These are phyloP conservation scores for Clonostachys rosea DNA, from an alignment of 2,329 filamentous ascomycete species.

Conservation along the genomic window DNA sequence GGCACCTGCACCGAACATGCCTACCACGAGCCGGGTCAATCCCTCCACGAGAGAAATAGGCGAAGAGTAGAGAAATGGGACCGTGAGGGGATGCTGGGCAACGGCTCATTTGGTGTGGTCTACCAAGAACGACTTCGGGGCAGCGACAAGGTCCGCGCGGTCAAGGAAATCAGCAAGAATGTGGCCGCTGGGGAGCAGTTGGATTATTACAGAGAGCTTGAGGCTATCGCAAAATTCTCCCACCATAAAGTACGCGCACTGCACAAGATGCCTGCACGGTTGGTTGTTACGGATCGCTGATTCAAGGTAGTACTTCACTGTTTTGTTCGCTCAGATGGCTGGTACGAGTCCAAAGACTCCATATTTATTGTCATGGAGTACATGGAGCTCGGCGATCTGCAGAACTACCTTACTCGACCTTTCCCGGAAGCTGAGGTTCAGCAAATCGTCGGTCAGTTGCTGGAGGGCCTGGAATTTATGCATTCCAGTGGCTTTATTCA, in stretches of 20 bases:
- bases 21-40: slow-evolving; percentile 6
- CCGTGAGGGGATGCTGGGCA: slow-evolving; percentile 7
- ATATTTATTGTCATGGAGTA: slow-evolving; percentile 16
- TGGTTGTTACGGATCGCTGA: no score
- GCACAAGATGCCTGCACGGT: no score
- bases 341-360: neutral
- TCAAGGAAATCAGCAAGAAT: slow-evolving; percentile 9
- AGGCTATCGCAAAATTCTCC: slow-evolving; percentile 13
- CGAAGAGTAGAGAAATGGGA: slow-evolving; percentile 3
- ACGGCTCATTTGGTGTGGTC: slow-evolving; percentile 8
- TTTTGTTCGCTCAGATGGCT: slow-evolving; percentile 7
- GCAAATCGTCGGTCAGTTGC: no score
- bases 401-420: no score
- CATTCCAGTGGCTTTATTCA: no score
- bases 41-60: slow-evolving; percentile 6
- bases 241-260: slow-evolving; percentile 6
- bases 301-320: slow-evolving; percentile 8
- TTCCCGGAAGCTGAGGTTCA: no score
- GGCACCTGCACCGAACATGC: neutral
- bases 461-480: no score
- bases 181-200: slow-evolving; percentile 1
- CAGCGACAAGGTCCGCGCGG: slow-evolving; percentile 5
- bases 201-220: slow-evolving; percentile 10
- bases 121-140: neutral
- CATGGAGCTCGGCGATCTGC: neutral